Conservation (phyloP, 768 basidiomycete genomes). For the Psilocybe tampanensis region DNA sequence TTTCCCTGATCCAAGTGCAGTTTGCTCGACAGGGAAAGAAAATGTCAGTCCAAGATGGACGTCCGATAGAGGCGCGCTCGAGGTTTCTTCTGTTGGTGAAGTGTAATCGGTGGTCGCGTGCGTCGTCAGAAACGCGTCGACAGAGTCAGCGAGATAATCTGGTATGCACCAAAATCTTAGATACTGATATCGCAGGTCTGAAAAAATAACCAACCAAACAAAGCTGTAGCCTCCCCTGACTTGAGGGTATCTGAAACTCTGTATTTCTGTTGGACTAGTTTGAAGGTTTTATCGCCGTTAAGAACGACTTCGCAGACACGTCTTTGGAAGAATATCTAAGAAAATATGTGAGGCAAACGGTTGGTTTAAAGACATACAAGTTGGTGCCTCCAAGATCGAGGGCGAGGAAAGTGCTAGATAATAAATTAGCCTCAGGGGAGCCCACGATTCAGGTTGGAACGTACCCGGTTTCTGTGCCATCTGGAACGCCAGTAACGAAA, state of each 20-base stretch:
- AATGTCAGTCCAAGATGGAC: slow-evolving; percentile 89
- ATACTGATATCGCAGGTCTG: background rate
- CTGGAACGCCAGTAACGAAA: slow-evolving; percentile 93
- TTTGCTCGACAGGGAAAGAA: slow-evolving; percentile 97
- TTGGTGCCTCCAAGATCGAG: slow-evolving; percentile 98
- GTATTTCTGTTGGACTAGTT: slow-evolving; percentile 93
- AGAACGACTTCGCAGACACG: slow-evolving; percentile 94
- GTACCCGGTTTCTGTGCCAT: slow-evolving; percentile 93
- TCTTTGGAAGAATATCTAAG: slow-evolving; percentile 40
- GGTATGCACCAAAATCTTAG: background rate
- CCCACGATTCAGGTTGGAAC: background rate
- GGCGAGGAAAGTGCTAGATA: slow-evolving; percentile 86
- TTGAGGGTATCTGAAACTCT: slow-evolving; percentile 93
- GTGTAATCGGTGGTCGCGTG: slow-evolving; percentile 49
- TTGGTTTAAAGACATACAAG: slow-evolving; percentile 57
- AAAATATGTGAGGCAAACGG: background rate
- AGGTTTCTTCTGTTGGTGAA: slow-evolving; percentile 22
- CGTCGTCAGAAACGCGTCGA: slow-evolving; percentile 88
- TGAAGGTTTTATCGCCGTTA: slow-evolving; percentile 88
- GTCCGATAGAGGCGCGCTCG: slow-evolving; percentile 26
- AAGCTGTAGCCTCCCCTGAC: slow-evolving; percentile 81
- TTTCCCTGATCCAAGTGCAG: slow-evolving; percentile 86
- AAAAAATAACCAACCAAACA: slow-evolving; percentile 68
- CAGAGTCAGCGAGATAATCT: slow-evolving; percentile 98
- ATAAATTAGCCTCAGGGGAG: slow-evolving; percentile 8